Base-by-base conservation (phyloP, 495 filamentous ascomycete genomes). In the Friedmanniomyces endolithicus region DNA sequence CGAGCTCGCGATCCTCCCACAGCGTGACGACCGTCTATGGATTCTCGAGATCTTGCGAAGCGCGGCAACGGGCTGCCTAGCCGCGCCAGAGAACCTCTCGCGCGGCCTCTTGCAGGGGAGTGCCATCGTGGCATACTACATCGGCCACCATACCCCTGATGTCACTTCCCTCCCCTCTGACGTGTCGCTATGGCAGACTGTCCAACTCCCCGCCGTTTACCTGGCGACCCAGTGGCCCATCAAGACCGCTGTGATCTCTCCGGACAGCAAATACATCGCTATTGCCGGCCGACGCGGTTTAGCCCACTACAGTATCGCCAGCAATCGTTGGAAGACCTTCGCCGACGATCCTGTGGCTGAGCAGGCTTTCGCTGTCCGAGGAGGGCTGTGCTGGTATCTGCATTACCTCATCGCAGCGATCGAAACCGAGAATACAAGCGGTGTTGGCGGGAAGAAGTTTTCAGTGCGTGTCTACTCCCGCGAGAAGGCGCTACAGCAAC, bases 351-450 rank as follows among this genome's bases (percentile, higher is more conserved):
- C 82, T 23, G 80, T 74, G 41, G 77, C 83, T 61, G 90, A 96
- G 64, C 88, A 92, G 58, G 85, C 87, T 35, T 97, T 99, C 64
- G 78, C 86, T 23, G 87, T 99, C 22, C 75, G 90, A 57, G 94
- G 94, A 22, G 94, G 94, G 0, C 94, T 99, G 88, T 95, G 89
- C 63, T 99, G 94, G 94, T 87, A 90, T 63, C 90, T 94, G 52
- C 94, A 99, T 67, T 86, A 97, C 22, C 71, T 99, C 17, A 86
- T 99, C 54, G 88, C 88, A 40, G 88, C 90, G n/a, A 83, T 95
- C 29, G 94, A 97, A 66, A 80, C 9, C 4, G 27, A 31, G 27
- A 31, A 31, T 31, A 31, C 9, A 4, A 9, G 4, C 27, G 27
- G 4, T 31, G 27, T 9, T 31, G 27, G 81, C 45, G 84, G 87